Evolutionary conservation across 2,329 filamentous ascomycete genomes (phyloP), one percentile per base, ranked within the genome.

Genomic region (Bipolaris gigantea): DNA sequence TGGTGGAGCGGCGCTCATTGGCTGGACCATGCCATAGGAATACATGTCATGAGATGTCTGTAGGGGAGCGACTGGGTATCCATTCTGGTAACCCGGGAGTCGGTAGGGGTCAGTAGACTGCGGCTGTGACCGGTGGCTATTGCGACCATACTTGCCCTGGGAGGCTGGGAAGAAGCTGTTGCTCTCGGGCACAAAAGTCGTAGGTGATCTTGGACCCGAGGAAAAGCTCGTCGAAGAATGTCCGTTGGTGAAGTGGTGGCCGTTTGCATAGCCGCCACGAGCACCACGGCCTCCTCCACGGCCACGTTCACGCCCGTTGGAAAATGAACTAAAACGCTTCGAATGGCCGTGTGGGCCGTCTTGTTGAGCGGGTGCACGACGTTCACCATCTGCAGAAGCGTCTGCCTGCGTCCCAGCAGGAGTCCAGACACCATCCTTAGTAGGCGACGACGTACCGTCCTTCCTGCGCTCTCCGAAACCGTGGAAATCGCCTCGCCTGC

Each of bases 71-170:
- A 80, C 66, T 50, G 73, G 74, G 38, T 73, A 67, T 39, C 73
- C 70, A 44, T 56, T 59, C 39, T 73, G 65, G 47, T 73, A 73
- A 21, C 69, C 60, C 16, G 64, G 63, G 50, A 66, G 72, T 54
- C 73, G 77, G 67, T 83, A 87, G 27, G 74, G 73, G 33, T 81
- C 80, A 35, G 80, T 80, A 2, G 85, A 82, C 62, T 87, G 81
- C 1, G 85, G 87, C 59, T 87, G 85, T 23, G 86, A 85, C 50
- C 85, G 80, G 55, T 82, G 73, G 43, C 77, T 77, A 50, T 72
- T 73, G 61, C 80, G 78, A 46, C 84, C 78, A 60, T 79, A 81
- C 54, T 77, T 77, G 55, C 62, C 50, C 47, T 59, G 68, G 35
- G 63, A 65, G 63, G 61, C 45, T 8, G 65, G 49, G 59, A 73